Evolutionary conservation across 2,329 filamentous ascomycete genomes (phyloP).

Genomic region (Reticulascus tulasneorum): DNA sequence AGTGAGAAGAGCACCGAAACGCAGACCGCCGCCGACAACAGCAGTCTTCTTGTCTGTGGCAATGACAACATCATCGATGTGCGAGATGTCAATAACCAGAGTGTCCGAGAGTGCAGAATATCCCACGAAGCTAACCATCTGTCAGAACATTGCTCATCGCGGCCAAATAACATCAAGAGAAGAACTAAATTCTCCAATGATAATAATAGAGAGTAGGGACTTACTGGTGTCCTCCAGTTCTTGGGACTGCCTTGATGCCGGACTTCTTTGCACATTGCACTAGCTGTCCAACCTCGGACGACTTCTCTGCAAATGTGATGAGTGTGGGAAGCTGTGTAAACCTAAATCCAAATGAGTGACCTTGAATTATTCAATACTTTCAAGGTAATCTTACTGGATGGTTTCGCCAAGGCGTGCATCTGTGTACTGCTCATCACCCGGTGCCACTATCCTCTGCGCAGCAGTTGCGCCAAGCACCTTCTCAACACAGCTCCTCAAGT

Average conservation of each 20-base stretch:
- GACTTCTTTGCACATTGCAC: slow-evolving; percentile 8
- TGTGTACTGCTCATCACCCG: slow-evolving; percentile 1
- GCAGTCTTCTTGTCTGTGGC: slow-evolving; percentile 7
- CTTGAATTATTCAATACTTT: too few relatives aligned
- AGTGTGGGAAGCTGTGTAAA: slow-evolving; percentile 6
- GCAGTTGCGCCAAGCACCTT: slow-evolving; percentile 2
- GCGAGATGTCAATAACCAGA: slow-evolving; percentile 15
- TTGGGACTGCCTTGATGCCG: slow-evolving; percentile 12
- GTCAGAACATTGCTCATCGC: too few relatives aligned
- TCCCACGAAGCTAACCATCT: slow-evolving; percentile 9
- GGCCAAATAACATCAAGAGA: too few relatives aligned
- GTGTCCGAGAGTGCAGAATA: slow-evolving; percentile 11
- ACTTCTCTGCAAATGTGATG: slow-evolving; percentile 9
- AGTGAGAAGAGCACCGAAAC: slow-evolving; percentile 15
- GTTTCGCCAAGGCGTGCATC: slow-evolving; percentile 2
- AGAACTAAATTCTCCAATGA: too few relatives aligned
- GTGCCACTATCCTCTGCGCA: slow-evolving; percentile 2
- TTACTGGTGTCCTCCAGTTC: slow-evolving; percentile 13
- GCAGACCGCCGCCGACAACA: slow-evolving; percentile 13
- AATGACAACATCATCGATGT: slow-evolving; percentile 14
- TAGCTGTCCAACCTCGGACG: slow-evolving; percentile 8
- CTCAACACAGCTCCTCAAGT: slow-evolving; percentile 3
- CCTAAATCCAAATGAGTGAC: too few relatives aligned
- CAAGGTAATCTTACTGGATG: slow-evolving; percentile 1
- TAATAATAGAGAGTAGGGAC: neutral